phyloP scores from a whole-genome alignment of 305 asterid genomes.

The Fraxinus floribunda region DNA sequence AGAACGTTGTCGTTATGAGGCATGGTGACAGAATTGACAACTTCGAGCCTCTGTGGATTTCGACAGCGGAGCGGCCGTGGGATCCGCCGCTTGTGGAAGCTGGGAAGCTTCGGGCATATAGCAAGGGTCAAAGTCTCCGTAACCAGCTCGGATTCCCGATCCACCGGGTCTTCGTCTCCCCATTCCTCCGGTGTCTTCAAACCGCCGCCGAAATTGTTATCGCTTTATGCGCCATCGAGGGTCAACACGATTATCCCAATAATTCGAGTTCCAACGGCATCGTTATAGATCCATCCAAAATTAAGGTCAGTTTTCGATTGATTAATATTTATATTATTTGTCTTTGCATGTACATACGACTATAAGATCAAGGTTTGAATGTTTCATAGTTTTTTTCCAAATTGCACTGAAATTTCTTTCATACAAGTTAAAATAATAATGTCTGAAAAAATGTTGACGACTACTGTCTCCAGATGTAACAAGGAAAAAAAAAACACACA shows the following conservation, averaged over 20 bases:
- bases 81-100: slow-evolving; percentile 80
- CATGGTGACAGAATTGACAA: slow-evolving; percentile 91
- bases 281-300: slow-evolving; percentile 55
- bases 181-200: slow-evolving; percentile 80
- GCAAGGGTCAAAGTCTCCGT: slow-evolving; percentile 57
- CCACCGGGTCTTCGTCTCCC: slow-evolving; percentile 79
- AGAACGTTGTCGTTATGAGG: slow-evolving; percentile 82
- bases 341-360: background rate
- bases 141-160: slow-evolving; percentile 48
- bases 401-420: too few species aligned
- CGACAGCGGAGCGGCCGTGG: slow-evolving; percentile 78
- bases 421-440: too few species aligned
- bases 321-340: background rate
- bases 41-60: slow-evolving; percentile 66
- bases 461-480: too few species aligned
- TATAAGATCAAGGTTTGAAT: background rate
- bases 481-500: too few species aligned
- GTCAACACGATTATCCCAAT: slow-evolving; percentile 32
- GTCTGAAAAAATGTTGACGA: too few species aligned
- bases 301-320: slow-evolving; percentile 49
- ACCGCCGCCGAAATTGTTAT: slow-evolving; percentile 68
- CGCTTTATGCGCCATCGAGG: slow-evolving; percentile 54
- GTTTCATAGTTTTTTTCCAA: background rate
- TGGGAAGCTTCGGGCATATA: slow-evolving; percentile 64
- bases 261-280: slow-evolving; percentile 44